Percentiles rank a stretch among this genome's conserved stretches.
phyloP scores from a whole-genome alignment of 2,329 filamentous ascomycete species.

The Pestalotiopsis sp. region DNA sequence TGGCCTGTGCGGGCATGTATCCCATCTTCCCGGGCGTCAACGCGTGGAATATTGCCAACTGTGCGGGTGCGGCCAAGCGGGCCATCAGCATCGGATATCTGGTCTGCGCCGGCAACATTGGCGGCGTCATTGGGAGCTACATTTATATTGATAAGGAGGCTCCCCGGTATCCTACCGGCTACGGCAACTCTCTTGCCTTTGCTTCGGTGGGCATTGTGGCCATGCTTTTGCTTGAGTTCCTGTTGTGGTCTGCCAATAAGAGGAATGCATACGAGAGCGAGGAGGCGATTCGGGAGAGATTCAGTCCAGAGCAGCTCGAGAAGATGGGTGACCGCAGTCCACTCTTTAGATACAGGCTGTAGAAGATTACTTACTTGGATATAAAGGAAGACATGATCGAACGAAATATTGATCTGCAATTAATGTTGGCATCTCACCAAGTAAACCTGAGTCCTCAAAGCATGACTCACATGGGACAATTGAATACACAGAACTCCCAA shows the following conservation, averaged over 20 bases:
- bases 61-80: slow-evolving; percentile 37
- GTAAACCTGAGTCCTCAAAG: no score
- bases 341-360: slow-evolving; percentile 30
- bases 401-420: no score
- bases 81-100: slow-evolving; percentile 43
- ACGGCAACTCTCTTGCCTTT: slow-evolving; percentile 32
- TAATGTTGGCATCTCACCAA: no score
- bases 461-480: no score
- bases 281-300: slow-evolving; percentile 27
- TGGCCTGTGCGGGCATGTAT: slow-evolving; percentile 42
- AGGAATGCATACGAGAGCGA: slow-evolving; percentile 23
- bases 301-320: slow-evolving; percentile 29
- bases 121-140: slow-evolving; percentile 35
- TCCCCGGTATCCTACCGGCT: slow-evolving; percentile 35
- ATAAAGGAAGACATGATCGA: no score
- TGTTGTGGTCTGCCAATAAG: slow-evolving; percentile 20
- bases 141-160: slow-evolving; percentile 33
- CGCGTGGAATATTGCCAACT: slow-evolving; percentile 43
- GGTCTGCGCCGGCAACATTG: slow-evolving; percentile 40
- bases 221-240: slow-evolving; percentile 13
- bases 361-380: background rate
- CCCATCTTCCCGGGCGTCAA: slow-evolving; percentile 42
- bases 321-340: slow-evolving; percentile 33
- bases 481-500: no score
- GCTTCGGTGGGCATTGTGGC: slow-evolving; percentile 17